Conservation (phyloP, 2,329 filamentous ascomycete species). For the Cladosporium sp. region DNA sequence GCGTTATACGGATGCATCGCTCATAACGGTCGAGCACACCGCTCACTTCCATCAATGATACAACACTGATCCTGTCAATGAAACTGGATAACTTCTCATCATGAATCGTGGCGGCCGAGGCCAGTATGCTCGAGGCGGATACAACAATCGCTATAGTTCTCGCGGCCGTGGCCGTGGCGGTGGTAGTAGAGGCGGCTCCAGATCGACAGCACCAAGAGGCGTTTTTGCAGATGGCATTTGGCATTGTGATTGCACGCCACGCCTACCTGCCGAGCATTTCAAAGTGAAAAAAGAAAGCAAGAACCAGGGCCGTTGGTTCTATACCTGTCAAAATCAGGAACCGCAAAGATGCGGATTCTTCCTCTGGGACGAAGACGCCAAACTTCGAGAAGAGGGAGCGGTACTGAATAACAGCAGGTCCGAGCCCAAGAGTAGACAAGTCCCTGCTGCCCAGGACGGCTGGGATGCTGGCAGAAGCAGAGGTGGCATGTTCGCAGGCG, state of each 20-base stretch:
- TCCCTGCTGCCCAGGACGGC: conserved; percentile 27
- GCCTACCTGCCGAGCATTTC: conserved; percentile 55
- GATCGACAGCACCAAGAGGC: conserved; percentile 26
- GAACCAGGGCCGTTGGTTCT: conserved; percentile 56
- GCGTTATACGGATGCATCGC: neutral
- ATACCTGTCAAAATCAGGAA: conserved; percentile 56
- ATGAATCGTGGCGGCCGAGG: conserved; percentile 14
- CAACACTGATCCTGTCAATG: neutral
- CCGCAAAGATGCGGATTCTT: conserved; percentile 58
- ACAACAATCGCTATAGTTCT: conserved; percentile 12
- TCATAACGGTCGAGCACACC: neutral
- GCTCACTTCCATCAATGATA: neutral
- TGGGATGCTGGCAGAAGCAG: conserved; percentile 30
- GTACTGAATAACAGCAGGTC: conserved; percentile 50
- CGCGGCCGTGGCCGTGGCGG: conserved; percentile 9
- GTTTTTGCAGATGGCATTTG: conserved; percentile 42
- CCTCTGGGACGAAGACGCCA: conserved; percentile 58
- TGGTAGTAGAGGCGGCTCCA: neutral
- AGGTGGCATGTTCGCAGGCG: conserved; percentile 19
- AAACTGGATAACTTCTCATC: neutral
- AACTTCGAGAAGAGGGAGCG: conserved; percentile 48
- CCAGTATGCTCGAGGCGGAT: conserved; percentile 9
- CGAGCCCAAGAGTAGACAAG: conserved; percentile 37
- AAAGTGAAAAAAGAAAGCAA: conserved; percentile 58
- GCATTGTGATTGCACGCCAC: conserved; percentile 58